These are phyloP conservation scores for Misopates orontium DNA, from an alignment of 257 asterid species.

Conservation along the genomic window DNA sequence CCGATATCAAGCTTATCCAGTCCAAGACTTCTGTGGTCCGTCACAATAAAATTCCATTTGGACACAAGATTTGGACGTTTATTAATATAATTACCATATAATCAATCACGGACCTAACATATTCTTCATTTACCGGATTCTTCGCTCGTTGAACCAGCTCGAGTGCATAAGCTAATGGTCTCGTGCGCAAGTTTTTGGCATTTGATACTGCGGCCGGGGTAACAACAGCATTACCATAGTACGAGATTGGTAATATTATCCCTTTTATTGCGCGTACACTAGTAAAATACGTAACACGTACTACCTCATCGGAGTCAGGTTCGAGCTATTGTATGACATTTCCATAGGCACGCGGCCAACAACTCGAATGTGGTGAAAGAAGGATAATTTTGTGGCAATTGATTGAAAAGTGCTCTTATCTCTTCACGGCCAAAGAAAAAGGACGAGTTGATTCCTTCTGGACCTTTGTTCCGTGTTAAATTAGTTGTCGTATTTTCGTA, in stretches of 20 bases:
- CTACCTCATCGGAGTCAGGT: slow-evolving; percentile 35
- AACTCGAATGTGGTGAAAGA: slow-evolving; percentile 33
- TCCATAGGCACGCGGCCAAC: slow-evolving; percentile 38
- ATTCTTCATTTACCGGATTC: slow-evolving; percentile 29
- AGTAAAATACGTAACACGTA: slow-evolving; percentile 30
- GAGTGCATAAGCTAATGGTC: slow-evolving; percentile 36
- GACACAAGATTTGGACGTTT: slow-evolving; percentile 26
- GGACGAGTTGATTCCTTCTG: neutral
- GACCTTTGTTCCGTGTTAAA: too few relatives aligned
- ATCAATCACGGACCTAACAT: slow-evolving; percentile 38
- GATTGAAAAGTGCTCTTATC: slow-evolving; percentile 8
- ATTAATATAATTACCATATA: slow-evolving; percentile 35
- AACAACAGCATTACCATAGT: slow-evolving; percentile 47
- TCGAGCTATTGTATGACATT: slow-evolving; percentile 36
- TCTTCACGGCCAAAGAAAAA: slow-evolving; percentile 24
- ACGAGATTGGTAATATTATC: slow-evolving; percentile 33
- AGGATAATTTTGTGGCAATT: neutral
- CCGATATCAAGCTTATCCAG: slow-evolving; percentile 19
- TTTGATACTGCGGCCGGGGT: slow-evolving; percentile 36
- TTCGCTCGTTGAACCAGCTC: slow-evolving; percentile 37
- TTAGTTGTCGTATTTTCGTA: neutral
- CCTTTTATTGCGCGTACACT: slow-evolving; percentile 29
- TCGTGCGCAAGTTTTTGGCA: slow-evolving; percentile 25
- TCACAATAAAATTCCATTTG: slow-evolving; percentile 9
- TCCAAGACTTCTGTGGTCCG: neutral